These are phyloP conservation scores for Tardiomyces blankii DNA, from an alignment of 1,139 yeast genomes.

Conservation along the genomic window DNA sequence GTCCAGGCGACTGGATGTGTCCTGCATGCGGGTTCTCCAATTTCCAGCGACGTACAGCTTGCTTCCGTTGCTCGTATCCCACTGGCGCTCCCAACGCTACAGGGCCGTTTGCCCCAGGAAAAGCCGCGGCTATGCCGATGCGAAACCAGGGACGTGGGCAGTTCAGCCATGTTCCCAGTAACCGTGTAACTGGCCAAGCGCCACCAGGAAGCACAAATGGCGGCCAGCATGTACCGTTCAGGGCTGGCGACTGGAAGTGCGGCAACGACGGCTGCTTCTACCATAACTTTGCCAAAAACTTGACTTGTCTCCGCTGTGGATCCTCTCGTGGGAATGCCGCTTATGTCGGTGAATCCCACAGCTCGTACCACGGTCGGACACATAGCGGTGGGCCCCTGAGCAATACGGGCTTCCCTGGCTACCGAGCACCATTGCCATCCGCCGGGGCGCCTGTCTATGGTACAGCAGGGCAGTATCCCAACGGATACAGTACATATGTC, in stretches of 20 bases:
- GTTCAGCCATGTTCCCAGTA: neutral
- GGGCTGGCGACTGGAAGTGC: constrained; percentile 98
- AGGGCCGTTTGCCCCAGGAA: neutral
- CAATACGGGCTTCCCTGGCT: no score
- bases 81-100: constrained; percentile 23
- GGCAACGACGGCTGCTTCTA: constrained; percentile 65
- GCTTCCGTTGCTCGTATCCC: constrained; percentile 88
- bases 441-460: no score
- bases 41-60: constrained; percentile 88
- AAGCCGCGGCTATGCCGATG: neutral
- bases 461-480: no score
- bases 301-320: constrained; percentile 81
- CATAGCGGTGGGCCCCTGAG: neutral
- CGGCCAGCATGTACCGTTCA: constrained; percentile 58
- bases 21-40: constrained; percentile 94
- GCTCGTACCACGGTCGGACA: neutral
- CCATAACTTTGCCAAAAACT: constrained; percentile 89
- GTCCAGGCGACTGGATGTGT: constrained; percentile 98
- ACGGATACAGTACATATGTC: no score
- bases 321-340: constrained; percentile 52
- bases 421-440: no score
- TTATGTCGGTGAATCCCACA: constrained; percentile 7
- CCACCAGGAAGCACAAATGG: neutral
- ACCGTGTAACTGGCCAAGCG: neutral
- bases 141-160: neutral